phyloP scores from a whole-genome alignment of 805 yeast genomes.

The Cyberlindnera euphorbiiphila region DNA sequence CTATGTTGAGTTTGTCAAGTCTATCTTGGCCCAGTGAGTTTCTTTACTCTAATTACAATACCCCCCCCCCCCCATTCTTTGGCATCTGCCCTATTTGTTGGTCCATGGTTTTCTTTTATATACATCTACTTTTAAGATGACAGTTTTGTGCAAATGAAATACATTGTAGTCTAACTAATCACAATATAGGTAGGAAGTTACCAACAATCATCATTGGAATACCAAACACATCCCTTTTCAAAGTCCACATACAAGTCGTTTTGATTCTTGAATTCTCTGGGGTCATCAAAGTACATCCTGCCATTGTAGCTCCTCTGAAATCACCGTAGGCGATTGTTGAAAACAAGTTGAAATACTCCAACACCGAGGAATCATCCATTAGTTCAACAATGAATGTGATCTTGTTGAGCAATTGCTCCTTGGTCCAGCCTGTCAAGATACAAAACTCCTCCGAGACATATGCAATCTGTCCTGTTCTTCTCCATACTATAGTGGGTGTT shows the following conservation, averaged over 20 bases:
- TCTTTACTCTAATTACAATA: background rate
- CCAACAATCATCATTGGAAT: slow-evolving; percentile 97
- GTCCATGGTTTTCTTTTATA: background rate
- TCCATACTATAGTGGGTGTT: slow-evolving; percentile 93
- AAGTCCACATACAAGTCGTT: slow-evolving; percentile 87
- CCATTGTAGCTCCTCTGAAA: slow-evolving; percentile 83
- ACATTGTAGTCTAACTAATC: no score
- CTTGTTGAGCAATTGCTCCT: slow-evolving; percentile 60
- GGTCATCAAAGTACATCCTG: slow-evolving; percentile 75
- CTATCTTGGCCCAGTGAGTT: slow-evolving; percentile 77
- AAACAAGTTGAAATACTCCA: slow-evolving; percentile 84
- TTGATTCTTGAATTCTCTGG: slow-evolving; percentile 50
- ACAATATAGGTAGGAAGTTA: slow-evolving; percentile 77
- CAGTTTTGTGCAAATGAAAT: no score
- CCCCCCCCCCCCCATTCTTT: background rate
- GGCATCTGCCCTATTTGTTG: background rate
- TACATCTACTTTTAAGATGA: background rate
- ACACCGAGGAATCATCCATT: slow-evolving; percentile 81
- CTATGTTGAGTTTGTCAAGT: slow-evolving; percentile 91
- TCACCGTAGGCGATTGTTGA: slow-evolving; percentile 87
- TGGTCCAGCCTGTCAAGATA: slow-evolving; percentile 85
- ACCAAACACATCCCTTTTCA: slow-evolving; percentile 92
- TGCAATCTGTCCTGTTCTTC: slow-evolving; percentile 92
- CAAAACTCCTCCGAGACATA: slow-evolving; percentile 95
- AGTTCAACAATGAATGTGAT: slow-evolving; percentile 73